phyloP scores from a whole-genome alignment of 192 early-diverging fungal species.

The Dimargaris cristalligena region DNA sequence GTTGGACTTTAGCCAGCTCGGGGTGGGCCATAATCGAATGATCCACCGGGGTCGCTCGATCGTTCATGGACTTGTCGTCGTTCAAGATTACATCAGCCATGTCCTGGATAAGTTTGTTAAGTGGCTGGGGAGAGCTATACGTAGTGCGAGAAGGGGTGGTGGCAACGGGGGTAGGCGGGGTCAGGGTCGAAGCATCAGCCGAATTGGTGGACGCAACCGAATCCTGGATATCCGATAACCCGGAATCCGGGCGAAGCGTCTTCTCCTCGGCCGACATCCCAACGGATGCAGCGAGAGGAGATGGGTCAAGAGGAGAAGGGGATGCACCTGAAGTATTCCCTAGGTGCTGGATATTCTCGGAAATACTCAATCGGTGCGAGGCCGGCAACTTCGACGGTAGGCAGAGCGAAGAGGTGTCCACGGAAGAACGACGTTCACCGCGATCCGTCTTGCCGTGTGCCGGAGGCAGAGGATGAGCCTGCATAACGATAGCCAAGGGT shows the following conservation, averaged over 20 bases:
- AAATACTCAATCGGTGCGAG: conserved; percentile 4
- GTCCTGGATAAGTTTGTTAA: no score
- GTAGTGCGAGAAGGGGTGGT: neutral
- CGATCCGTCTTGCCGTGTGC: neutral
- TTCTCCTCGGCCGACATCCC: neutral
- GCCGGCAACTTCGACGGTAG: neutral
- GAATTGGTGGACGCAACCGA: neutral
- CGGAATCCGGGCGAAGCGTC: neutral
- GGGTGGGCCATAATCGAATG: neutral
- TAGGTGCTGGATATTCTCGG: neutral
- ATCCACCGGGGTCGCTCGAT: no score
- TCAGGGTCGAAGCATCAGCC: conserved; percentile 1
- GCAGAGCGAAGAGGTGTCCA: neutral
- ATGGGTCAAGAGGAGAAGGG: neutral
- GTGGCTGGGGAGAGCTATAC: no score
- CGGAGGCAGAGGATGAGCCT: neutral
- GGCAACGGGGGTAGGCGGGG: neutral
- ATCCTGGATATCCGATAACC: neutral
- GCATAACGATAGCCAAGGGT: conserved; percentile 9
- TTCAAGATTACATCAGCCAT: no score
- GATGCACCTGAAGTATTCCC: neutral
- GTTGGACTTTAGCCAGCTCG: no score
- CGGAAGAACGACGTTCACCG: neutral
- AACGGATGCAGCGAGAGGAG: neutral
- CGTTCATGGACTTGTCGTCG: no score